Conservation (phyloP, 108 stramenopile genomes). For the Pseudonitzschia delicatissima region DNA sequence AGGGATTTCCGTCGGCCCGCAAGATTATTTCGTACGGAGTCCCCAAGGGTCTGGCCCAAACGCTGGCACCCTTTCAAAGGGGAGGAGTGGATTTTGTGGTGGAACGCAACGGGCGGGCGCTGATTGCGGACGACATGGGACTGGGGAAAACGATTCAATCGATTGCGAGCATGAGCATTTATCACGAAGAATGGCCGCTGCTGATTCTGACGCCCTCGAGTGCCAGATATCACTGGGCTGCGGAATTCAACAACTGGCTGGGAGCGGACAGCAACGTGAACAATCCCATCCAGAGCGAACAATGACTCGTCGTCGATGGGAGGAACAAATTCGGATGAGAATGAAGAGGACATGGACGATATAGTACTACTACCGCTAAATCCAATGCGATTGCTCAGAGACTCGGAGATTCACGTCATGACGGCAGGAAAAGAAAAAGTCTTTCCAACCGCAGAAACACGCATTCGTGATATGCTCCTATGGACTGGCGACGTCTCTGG, state of each 20-base stretch:
- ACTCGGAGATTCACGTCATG: conserved; percentile 73
- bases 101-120: conserved; percentile 76
- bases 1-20: conserved; percentile 46
- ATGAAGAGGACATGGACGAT: neutral
- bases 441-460: conserved; percentile 42
- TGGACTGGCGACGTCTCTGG: conserved; percentile 68
- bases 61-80: conserved; percentile 84
- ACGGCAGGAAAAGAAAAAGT: conserved; percentile 56
- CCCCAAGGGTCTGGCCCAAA: conserved; percentile 44
- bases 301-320: conserved; percentile 14
- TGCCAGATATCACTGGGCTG: conserved; percentile 94
- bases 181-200: conserved; percentile 87
- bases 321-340: neutral
- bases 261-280: conserved; percentile 36
- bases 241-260: conserved; percentile 87
- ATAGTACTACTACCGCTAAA: neutral
- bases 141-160: conserved; percentile 87
- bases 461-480: conserved; percentile 84
- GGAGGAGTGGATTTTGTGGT: conserved; percentile 83
- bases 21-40: conserved; percentile 59
- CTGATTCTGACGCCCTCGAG: conserved; percentile 88
- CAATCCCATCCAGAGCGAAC: conserved; percentile 15
- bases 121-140: conserved; percentile 81
- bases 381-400: conserved; percentile 36
- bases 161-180: conserved; percentile 86